Evolutionary conservation across 2,329 filamentous ascomycete genomes (phyloP).

Genomic region (Pseudogymnoascus sp.): DNA sequence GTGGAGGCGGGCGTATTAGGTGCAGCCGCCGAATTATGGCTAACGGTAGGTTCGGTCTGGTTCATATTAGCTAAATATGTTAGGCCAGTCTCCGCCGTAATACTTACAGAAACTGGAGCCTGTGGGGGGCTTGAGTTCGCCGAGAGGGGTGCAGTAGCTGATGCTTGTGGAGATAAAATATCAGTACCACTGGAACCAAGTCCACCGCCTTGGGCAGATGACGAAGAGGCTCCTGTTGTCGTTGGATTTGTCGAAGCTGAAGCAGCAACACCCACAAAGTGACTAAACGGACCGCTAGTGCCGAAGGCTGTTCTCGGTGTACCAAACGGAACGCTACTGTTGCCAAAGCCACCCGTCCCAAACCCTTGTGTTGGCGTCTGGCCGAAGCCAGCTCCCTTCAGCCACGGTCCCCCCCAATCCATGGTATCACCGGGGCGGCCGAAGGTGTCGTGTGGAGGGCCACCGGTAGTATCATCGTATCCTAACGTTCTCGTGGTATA

Average conservation of each 20-base stretch:
- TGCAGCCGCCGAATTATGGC: neutral
- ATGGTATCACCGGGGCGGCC: neutral
- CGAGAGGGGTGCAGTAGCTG: neutral
- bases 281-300: neutral
- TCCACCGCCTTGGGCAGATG: neutral
- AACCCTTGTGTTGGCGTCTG: neutral
- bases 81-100: neutral
- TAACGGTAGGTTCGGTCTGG: neutral
- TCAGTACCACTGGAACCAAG: neutral
- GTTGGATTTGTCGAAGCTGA: neutral
- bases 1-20: neutral
- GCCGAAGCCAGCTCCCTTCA: neutral
- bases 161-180: neutral
- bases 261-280: neutral
- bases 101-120: neutral
- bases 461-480: neutral
- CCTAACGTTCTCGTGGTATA: slow-evolving; percentile 1
- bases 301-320: neutral
- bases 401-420: neutral
- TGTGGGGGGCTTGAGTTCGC: neutral
- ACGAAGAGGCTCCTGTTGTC: neutral
- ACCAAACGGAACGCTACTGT: neutral
- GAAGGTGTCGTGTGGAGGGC: neutral
- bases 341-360: neutral
- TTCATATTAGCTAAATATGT: neutral